A percentile compares a stretch with the other conserved stretches of the same genome.
Evolutionary conservation across 1,284 basidiomycete genomes (phyloP).

Genomic region (Cutaneotrichosporon mucoides): DNA sequence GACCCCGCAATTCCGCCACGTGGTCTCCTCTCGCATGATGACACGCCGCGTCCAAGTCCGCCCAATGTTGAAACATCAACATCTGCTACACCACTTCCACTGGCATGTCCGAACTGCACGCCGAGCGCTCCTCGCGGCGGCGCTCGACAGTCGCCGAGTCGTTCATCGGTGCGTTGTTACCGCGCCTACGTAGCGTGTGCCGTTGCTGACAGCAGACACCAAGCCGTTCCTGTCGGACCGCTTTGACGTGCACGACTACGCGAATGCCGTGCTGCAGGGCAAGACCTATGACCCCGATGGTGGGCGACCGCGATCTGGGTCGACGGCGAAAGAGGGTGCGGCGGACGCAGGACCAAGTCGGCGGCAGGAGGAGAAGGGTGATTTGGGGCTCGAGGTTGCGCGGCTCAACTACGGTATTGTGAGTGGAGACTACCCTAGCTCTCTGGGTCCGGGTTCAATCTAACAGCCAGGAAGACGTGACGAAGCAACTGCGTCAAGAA

Average conservation of each 20-base stretch:
- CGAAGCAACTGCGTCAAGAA: constrained; percentile 75
- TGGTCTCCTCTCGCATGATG: too few relatives aligned
- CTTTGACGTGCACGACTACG: constrained; percentile 83
- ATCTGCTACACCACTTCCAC: background rate
- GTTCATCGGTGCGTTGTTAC: constrained; percentile 15
- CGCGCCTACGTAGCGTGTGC: background rate
- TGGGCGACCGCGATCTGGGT: background rate
- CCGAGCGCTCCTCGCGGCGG: constrained; percentile 5
- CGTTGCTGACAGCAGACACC: constrained; percentile 30
- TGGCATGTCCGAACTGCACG: constrained; percentile 5
- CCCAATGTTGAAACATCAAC: background rate
- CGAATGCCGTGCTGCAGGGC: constrained; percentile 77
- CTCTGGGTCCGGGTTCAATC: background rate
- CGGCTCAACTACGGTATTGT: constrained; percentile 71
- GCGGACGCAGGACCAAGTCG: background rate
- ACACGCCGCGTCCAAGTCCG: background rate
- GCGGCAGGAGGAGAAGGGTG: constrained; percentile 58
- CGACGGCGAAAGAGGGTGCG: constrained; percentile 5
- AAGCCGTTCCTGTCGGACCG: constrained; percentile 52
- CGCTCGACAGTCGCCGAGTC: constrained; percentile 13
- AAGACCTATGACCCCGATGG: constrained; percentile 60
- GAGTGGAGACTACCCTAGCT: constrained; percentile 6
- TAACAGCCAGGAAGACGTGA: constrained; percentile 64
- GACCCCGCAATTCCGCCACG: too few relatives aligned
- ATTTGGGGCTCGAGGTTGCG: constrained; percentile 77